Conservation (phyloP, 2,329 filamentous ascomycete species). For the Byssoonygena ceratinophila region DNA sequence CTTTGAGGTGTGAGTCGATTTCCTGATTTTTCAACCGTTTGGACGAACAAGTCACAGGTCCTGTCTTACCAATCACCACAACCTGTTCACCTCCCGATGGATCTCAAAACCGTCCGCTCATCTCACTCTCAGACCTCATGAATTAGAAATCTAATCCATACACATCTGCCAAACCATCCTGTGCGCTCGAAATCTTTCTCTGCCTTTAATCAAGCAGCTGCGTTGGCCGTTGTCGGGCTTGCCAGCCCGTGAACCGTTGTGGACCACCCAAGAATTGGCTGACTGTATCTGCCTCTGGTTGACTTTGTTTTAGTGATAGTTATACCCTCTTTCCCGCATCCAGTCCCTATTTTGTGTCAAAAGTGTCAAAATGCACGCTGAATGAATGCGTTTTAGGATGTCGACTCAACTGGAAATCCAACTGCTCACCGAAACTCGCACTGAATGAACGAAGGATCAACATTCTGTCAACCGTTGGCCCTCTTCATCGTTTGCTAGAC, state of each 20-base stretch:
- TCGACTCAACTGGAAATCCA: constrained; percentile 10
- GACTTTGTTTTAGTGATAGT: no score
- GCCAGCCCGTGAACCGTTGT: no score
- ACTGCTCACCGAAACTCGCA: not conserved
- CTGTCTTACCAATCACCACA: constrained; percentile 1
- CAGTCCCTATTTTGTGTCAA: no score
- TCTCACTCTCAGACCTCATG: no score
- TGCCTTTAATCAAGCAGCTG: not conserved
- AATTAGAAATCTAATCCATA: not conserved
- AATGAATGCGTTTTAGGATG: not conserved
- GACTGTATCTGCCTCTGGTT: no score
- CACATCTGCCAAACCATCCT: not conserved
- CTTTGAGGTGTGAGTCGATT: not conserved
- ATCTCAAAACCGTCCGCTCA: not conserved
- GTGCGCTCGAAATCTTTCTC: no score
- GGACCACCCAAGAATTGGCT: no score
- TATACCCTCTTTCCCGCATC: no score
- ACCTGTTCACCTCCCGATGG: not conserved
- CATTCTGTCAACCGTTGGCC: not conserved
- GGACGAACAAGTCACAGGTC: not conserved
- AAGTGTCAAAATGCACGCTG: not conserved
- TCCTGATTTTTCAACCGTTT: not conserved
- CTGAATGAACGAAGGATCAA: not conserved
- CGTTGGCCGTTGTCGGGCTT: not conserved
- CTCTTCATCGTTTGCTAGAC: not conserved